phyloP scores from a whole-genome alignment of 768 basidiomycete species.

The Collybiopsis confluens region DNA sequence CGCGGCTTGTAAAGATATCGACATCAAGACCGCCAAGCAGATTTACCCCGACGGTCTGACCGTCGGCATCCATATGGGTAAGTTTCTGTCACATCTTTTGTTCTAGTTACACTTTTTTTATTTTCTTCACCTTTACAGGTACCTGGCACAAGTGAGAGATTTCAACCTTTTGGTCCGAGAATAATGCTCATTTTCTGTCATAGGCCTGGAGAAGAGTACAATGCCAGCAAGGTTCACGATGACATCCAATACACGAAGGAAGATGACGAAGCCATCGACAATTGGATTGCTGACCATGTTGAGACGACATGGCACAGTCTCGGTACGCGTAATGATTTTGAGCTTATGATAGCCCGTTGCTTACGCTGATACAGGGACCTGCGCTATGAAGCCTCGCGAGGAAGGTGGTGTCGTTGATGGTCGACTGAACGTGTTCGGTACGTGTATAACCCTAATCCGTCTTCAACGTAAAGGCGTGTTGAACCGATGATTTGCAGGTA shows the following conservation, averaged over 20 bases:
- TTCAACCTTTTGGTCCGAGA: not conserved
- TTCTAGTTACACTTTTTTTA: not conserved
- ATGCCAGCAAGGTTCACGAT: conserved; percentile 54
- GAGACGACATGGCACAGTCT: conserved; percentile 78
- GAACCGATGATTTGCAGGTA: too few relatives aligned
- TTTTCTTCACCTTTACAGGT: conserved; percentile 18
- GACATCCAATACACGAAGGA: conserved; percentile 64
- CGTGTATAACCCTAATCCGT: not conserved
- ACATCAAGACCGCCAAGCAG: conserved; percentile 63
- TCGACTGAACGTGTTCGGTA: conserved; percentile 57
- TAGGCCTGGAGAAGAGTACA: conserved; percentile 48
- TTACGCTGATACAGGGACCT: conserved; percentile 28
- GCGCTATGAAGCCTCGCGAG: conserved; percentile 65
- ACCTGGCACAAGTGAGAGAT: conserved; percentile 47
- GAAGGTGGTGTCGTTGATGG: conserved; percentile 65
- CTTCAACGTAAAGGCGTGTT: too few relatives aligned
- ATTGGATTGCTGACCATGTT: conserved; percentile 68
- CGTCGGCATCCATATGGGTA: conserved; percentile 69
- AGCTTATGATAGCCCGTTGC: not conserved
- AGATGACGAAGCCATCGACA: conserved; percentile 69
- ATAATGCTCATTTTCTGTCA: too few relatives aligned
- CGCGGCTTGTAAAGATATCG: conserved; percentile 57
- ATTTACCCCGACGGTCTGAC: conserved; percentile 57
- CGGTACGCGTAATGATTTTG: conserved; percentile 26
- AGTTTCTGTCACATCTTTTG: conserved; percentile 11